phyloP scores from a whole-genome alignment of 2,329 filamentous ascomycete genomes.

The Trichophyton schoenleinii region DNA sequence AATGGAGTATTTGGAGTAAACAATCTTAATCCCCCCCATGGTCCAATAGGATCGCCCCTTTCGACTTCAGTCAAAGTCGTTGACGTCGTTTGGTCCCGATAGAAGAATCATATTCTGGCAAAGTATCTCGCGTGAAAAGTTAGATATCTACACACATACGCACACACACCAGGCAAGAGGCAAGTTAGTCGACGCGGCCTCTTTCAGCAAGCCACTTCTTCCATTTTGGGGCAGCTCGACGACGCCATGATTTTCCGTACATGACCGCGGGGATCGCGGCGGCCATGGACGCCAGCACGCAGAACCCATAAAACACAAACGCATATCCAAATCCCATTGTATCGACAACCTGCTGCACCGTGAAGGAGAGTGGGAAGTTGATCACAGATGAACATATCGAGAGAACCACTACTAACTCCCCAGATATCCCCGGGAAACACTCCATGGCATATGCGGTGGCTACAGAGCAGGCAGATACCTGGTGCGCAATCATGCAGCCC shows the following conservation, averaged over 20 bases:
- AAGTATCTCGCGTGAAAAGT: not conserved
- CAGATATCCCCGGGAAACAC: not conserved
- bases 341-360: not conserved
- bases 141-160: too few relatives aligned
- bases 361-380: not conserved
- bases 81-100: too few relatives aligned
- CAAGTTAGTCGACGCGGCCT: not conserved
- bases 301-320: not conserved
- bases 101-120: not conserved
- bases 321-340: not conserved
- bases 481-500: constrained; percentile 6
- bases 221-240: not conserved
- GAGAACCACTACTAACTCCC: not conserved
- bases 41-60: too few relatives aligned
- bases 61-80: too few relatives aligned
- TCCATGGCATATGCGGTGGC: not conserved
- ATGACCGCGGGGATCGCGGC: not conserved
- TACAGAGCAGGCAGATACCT: not conserved
- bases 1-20: too few relatives aligned
- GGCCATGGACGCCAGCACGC: not conserved
- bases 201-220: not conserved
- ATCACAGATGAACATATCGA: not conserved
- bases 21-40: too few relatives aligned
- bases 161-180: too few relatives aligned
- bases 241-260: not conserved